These are phyloP conservation scores for Cicer judaicum DNA, from an alignment of 306 rosid species.

Conservation along the genomic window DNA sequence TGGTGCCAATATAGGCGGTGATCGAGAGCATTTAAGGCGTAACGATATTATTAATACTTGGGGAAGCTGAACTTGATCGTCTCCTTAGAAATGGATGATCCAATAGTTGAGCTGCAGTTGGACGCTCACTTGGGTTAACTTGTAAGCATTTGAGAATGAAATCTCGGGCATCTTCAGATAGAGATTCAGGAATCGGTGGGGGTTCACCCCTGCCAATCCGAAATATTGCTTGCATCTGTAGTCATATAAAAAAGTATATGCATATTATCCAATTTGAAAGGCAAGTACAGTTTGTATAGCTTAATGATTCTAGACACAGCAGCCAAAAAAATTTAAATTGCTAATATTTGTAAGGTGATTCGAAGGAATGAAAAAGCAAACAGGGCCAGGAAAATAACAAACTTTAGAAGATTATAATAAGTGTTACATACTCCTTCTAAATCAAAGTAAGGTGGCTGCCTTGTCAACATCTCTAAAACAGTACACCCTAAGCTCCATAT, in stretches of 20 bases:
- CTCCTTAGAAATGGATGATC: slow-evolving; percentile 60
- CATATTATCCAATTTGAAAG: slow-evolving; percentile 27
- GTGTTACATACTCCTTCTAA: slow-evolving; percentile 61
- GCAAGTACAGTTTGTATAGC: background rate
- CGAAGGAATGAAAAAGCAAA: slow-evolving; percentile 2
- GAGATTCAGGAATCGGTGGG: slow-evolving; percentile 58
- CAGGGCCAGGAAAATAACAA: background rate
- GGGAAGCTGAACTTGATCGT: slow-evolving; percentile 45
- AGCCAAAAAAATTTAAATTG: slow-evolving; percentile 20
- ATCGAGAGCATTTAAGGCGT: slow-evolving; percentile 29
- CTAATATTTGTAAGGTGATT: slow-evolving; percentile 7
- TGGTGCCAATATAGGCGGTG: slow-evolving; percentile 16
- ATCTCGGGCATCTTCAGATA: slow-evolving; percentile 56
- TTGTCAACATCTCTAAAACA: slow-evolving; percentile 61
- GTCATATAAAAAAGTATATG: slow-evolving; percentile 7
- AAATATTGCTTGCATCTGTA: slow-evolving; percentile 62
- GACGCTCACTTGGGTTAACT: slow-evolving; percentile 58
- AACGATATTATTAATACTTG: slow-evolving; percentile 13
- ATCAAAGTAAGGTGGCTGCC: slow-evolving; percentile 59
- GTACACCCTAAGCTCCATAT: slow-evolving; percentile 75
- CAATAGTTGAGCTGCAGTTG: slow-evolving; percentile 54
- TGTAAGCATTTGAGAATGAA: slow-evolving; percentile 59
- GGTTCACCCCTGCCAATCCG: slow-evolving; percentile 57
- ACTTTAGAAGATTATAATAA: slow-evolving; percentile 10
- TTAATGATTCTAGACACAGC: slow-evolving; percentile 5